phyloP scores from a whole-genome alignment of 2,329 filamentous ascomycete species.

The Zasmidium cellare region DNA sequence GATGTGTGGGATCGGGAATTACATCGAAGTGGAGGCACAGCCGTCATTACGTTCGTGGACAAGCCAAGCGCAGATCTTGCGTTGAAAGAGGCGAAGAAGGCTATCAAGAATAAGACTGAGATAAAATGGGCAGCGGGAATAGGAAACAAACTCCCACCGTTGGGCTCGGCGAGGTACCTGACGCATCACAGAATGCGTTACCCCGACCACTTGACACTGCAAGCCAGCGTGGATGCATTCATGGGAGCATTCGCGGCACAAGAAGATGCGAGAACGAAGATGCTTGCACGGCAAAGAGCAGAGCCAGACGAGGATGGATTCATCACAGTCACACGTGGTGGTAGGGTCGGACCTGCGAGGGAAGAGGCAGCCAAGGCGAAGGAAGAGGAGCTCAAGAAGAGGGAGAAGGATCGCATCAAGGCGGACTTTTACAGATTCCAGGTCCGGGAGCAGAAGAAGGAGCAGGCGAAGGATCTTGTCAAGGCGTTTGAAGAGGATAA shows the following conservation, averaged over 20 bases:
- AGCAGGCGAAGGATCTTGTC: constrained; percentile 67
- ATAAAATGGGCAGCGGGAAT: constrained; percentile 69
- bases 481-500: constrained; percentile 63
- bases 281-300: constrained; percentile 65
- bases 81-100: constrained; percentile 71
- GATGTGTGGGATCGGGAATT: constrained; percentile 71
- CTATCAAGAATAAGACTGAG: constrained; percentile 56
- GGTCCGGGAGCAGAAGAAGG: constrained; percentile 75
- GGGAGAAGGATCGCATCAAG: constrained; percentile 61
- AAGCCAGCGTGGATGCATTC: constrained; percentile 77
- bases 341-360: constrained; percentile 69
- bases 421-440: constrained; percentile 85
- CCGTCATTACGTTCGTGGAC: constrained; percentile 82
- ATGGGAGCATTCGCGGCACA: constrained; percentile 74
- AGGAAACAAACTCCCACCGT: constrained; percentile 54
- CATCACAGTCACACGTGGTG: constrained; percentile 82
- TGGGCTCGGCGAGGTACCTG: constrained; percentile 58
- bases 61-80: constrained; percentile 73
- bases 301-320: constrained; percentile 95
- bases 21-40: constrained; percentile 72
- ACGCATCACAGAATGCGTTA: constrained; percentile 71
- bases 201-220: constrained; percentile 66
- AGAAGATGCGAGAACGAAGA: constrained; percentile 64
- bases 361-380: constrained; percentile 63
- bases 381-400: constrained; percentile 62